Base-by-base conservation (phyloP, 352 stramenopile species). In the Phytopythium kandeliae region DNA sequence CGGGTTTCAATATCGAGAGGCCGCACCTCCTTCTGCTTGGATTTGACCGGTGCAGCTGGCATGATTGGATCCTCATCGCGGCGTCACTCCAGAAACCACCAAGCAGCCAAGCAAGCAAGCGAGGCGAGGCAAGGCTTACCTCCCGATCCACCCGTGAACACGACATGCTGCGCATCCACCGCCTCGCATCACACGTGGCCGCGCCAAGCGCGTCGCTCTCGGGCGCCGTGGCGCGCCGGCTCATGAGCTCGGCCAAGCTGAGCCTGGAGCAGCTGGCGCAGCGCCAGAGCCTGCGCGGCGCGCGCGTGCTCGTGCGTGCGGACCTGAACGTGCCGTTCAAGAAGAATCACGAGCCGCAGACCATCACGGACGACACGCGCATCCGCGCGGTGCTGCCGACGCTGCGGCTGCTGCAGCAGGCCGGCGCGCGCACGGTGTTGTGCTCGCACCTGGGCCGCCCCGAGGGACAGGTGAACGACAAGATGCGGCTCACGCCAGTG, bases 261-360 rank as follows among this genome's bases (percentile, higher is more conserved):
- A 86, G 65, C 47, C 56, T 93, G 33, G 67, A 93, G 40, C 48
- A 88, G 48, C 67, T 92, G 36, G 59, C 67, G 37, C 62, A 81
- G 51, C 74, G 67, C 33, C 65, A 80, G 49, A 81, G 64, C 57
- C 78, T 98, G 47, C 91, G 95, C 67, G 95, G 92, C 63, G 97
- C 98, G 73, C 97, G 96, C 48, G 97, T 99, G 48, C 78, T 99
- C 40, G 90, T 99, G 38, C 90, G 97, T 58, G 98, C 95, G 36
- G 97, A 99, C 78, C 87, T 99, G 45, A 99, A 99, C 72, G 97
- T 99, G 51, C 97, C 97, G n/a, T 89, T 99, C 60, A 74, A 83
- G 65, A 95, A 95, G 67, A 78, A 86, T 54, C 54, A 67, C 58
- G 85, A 73, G 65, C 94, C 96, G 62, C 71, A 84, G 21, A 95